phyloP scores from a whole-genome alignment of 345 rosid species.

The Eucalyptus regnans region DNA sequence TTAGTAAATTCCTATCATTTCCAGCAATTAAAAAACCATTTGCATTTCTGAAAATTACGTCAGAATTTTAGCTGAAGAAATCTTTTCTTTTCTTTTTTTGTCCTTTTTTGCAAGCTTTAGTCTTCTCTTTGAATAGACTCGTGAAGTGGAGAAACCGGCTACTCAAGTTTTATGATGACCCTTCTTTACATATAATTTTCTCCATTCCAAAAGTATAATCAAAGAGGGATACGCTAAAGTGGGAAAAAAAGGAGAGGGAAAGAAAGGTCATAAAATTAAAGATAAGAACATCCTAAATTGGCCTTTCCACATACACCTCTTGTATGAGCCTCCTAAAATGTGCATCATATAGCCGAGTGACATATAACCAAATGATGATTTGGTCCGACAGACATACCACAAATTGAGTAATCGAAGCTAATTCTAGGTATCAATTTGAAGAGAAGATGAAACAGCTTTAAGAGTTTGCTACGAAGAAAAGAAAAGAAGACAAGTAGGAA shows the following conservation, averaged over 20 bases:
- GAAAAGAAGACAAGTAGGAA: neutral
- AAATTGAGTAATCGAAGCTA: neutral
- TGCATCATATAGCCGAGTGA: neutral
- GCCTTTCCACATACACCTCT: neutral
- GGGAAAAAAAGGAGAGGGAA: neutral
- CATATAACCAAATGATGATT: neutral
- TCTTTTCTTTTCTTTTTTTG: no score
- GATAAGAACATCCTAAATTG: neutral
- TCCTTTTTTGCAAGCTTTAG: no score
- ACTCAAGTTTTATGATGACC: no score
- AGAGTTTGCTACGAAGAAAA: neutral
- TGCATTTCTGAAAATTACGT: neutral
- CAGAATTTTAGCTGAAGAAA: neutral
- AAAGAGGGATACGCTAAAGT: neutral
- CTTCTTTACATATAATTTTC: neutral
- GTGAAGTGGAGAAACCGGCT: no score
- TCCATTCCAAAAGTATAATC: neutral
- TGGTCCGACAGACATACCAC: neutral
- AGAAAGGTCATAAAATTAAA: neutral
- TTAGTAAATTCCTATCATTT: neutral
- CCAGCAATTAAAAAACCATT: neutral
- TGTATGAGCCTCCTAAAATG: neutral
- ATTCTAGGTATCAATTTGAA: neutral
- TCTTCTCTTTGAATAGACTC: no score
- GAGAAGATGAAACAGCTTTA: neutral